A percentile compares a stretch with the other conserved stretches of the same genome.
Conservation (phyloP, 805 yeast genomes). For the Kodamaea restingae region DNA sequence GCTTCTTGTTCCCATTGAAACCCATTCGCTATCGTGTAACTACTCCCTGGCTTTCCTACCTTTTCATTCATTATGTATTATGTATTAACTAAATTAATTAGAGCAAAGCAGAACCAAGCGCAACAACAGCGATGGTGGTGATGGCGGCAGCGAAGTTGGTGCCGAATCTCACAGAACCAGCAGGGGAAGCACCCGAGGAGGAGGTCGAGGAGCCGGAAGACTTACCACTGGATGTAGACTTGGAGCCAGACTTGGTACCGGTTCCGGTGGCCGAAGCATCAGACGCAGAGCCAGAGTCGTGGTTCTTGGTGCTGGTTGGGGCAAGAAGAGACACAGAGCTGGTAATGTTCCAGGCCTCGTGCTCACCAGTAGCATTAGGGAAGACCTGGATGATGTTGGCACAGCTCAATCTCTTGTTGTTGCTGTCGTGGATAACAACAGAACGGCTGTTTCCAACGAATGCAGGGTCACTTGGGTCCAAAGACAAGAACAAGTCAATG, state of each 20-base stretch:
- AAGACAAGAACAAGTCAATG: conserved; percentile 22
- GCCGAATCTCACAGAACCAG: conserved; percentile 4
- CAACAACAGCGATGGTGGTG: conserved; percentile 12
- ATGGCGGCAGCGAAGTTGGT: conserved; percentile 8
- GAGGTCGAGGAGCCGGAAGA: conserved; percentile 3
- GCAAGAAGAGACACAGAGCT: conserved; percentile 8
- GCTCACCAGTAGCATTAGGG: conserved; percentile 6
- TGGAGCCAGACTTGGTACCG: conserved; percentile 4
- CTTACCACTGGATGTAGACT: conserved; percentile 6
- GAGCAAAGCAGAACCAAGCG: conserved; percentile 11
- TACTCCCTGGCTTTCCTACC: too few relatives aligned
- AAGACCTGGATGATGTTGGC: conserved; percentile 29
- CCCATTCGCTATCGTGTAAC: too few relatives aligned
- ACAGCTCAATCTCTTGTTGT: conserved; percentile 34
- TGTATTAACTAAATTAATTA: conserved; percentile 5
- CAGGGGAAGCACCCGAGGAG: conserved; percentile 2
- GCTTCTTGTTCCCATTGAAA: too few relatives aligned
- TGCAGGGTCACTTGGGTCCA: conserved; percentile 19
- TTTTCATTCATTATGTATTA: too few relatives aligned
- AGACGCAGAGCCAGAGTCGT: conserved; percentile 3
- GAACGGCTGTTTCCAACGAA: conserved; percentile 27
- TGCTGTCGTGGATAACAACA: conserved; percentile 32
- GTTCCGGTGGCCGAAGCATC: conserved; percentile 7
- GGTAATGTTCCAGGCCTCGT: conserved; percentile 6
- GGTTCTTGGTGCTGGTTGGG: conserved; percentile 5